Percentiles rank a stretch among this genome's conserved stretches.
Conservation (phyloP, 345 rosid species). For the Draba incana region DNA sequence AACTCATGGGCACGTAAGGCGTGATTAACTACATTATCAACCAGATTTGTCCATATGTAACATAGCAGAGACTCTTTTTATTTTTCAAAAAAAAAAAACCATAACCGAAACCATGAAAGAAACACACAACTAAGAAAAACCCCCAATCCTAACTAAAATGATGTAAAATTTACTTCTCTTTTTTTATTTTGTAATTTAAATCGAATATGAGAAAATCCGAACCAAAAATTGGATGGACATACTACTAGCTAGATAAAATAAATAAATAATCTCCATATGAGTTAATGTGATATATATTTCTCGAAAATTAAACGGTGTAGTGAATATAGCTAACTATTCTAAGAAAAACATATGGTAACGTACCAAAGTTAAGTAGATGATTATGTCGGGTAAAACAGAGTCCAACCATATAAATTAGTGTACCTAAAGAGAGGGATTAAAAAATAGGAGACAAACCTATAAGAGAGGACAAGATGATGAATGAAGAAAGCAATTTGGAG, state of each 20-base stretch:
- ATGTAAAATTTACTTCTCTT: too few species aligned
- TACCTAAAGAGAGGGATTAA: conserved; percentile 8
- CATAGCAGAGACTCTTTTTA: too few species aligned
- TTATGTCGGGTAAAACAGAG: conserved; percentile 38
- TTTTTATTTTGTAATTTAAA: too few species aligned
- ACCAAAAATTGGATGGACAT: neutral
- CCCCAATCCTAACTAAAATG: too few species aligned
- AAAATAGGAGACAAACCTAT: conserved; percentile 49
- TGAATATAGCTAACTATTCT: neutral
- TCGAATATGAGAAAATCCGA: neutral
- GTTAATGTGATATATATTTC: neutral
- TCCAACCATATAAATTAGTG: conserved; percentile 2
- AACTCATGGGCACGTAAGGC: neutral
- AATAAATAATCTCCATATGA: neutral
- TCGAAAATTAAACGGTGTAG: neutral
- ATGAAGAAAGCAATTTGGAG: conserved; percentile 73
- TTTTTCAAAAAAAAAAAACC: too few species aligned
- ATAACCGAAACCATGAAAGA: neutral
- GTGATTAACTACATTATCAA: neutral
- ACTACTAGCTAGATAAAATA: neutral
- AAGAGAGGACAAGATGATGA: conserved; percentile 85
- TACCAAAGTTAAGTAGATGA: conserved; percentile 16
- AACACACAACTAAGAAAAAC: neutral
- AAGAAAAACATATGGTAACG: neutral
- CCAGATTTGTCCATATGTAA: neutral